Percentiles rank a stretch among this genome's conserved stretches.
Evolutionary conservation across 179 eudicot species (phyloP).

Genomic region (Spinacia oleracea): DNA sequence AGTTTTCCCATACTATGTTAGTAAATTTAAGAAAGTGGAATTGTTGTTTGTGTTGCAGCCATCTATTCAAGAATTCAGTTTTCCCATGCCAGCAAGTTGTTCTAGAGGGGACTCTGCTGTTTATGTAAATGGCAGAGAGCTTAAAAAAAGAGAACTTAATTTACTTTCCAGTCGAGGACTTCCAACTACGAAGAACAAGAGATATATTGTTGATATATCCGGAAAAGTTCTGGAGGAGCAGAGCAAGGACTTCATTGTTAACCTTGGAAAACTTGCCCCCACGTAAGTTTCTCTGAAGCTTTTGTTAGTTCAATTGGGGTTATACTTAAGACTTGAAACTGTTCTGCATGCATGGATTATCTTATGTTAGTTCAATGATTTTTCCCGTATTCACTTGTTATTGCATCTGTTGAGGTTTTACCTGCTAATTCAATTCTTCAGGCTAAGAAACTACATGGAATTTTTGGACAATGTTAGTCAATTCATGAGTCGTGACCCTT

Average conservation of each 20-base stretch:
- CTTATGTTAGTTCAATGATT: background rate
- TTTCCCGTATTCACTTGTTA: background rate
- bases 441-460: background rate
- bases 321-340: background rate
- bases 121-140: conserved; percentile 88
- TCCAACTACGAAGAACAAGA: conserved; percentile 53
- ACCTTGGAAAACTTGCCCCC: conserved; percentile 96
- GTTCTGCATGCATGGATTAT: too few species aligned
- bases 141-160: conserved; percentile 66
- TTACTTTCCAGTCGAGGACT: conserved; percentile 73
- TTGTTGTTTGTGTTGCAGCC: conserved; percentile 60
- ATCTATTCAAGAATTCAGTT: conserved; percentile 70
- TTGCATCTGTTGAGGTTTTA: background rate
- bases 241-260: conserved; percentile 57
- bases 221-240: conserved; percentile 71
- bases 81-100: conserved; percentile 62
- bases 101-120: conserved; percentile 71
- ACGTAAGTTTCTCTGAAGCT: conserved; percentile 59
- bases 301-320: conserved; percentile 1
- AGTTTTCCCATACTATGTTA: conserved; percentile 1
- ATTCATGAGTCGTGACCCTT: background rate
- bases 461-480: background rate
- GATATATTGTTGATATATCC: conserved; percentile 60
- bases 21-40: background rate
- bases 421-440: background rate